Base-by-base conservation (phyloP, 208 protist species). In the Crithidia mellificae region DNA sequence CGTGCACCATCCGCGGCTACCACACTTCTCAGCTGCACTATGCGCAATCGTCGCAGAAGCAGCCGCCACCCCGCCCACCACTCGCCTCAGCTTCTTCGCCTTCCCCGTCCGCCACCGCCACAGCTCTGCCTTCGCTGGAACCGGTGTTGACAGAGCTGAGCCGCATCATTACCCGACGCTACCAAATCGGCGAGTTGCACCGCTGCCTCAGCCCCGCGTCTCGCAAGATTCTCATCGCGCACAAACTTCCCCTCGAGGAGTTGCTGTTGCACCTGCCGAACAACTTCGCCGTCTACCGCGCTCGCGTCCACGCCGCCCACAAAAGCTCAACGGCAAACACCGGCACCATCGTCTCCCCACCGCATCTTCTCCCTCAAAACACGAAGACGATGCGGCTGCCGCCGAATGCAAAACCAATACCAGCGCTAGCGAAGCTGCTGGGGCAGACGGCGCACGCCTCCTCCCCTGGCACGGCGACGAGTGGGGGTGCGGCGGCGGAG, bases 241-340 rank as follows among this genome's bases (percentile, higher is more conserved):
- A 82, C 41, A 66, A 74, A n/a, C 58, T 82, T 1, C 85, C 85
- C 15, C 55, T 91, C 15, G 85, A 91, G 58, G 68, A 83, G 50
- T 38, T 91, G 19, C 69, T 91, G n/a, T 43, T 86, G 11, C 80
- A 78, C 29, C 77, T 86, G 19, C 83, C 85, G 4, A n/a, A 72
- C 19, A 57, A 87, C 62, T 91, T 91, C 71, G 39, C 34, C 14
- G 44, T 39, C 7, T 20, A 38, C 15, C 52, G 52, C n/a, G n/a
- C n/a, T n/a, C n/a, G n/a, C n/a, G n/a, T n/a, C n/a, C n/a, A n/a
- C n/a, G n/a, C n/a, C n/a, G n/a, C n/a, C n/a, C n/a, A n/a, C n/a
- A n/a, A n/a, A n/a, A n/a, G n/a, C n/a, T n/a, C n/a, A n/a, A n/a
- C n/a, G n/a, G n/a, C n/a, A n/a, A n/a, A n/a, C n/a, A n/a, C n/a